phyloP scores from a whole-genome alignment of 345 rosid genomes.

The Syzygium grande region DNA sequence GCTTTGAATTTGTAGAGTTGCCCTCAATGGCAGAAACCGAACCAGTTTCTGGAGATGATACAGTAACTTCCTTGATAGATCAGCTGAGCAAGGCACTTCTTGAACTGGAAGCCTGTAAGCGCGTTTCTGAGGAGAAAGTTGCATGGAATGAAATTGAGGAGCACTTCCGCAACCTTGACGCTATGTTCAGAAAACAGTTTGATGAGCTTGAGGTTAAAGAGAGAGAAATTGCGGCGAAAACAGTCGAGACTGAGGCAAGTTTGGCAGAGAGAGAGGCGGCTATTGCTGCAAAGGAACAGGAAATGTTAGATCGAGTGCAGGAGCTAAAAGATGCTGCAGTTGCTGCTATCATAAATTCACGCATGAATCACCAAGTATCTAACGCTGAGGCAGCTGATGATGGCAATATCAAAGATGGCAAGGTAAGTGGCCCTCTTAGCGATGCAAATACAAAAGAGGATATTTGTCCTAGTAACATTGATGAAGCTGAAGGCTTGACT shows the following conservation, averaged over 20 bases:
- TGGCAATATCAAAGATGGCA: slow-evolving; percentile 24
- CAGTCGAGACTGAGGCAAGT: slow-evolving; percentile 21
- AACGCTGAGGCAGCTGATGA: slow-evolving; percentile 15
- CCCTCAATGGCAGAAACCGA: slow-evolving; percentile 15
- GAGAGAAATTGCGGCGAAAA: slow-evolving; percentile 35
- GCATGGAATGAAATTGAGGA: slow-evolving; percentile 44
- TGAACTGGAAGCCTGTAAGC: slow-evolving; percentile 28
- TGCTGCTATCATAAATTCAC: slow-evolving; percentile 37
- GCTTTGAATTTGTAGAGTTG: not conserved
- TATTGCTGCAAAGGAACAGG: slow-evolving; percentile 47
- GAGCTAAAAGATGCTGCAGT: slow-evolving; percentile 55
- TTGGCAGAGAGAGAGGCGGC: slow-evolving; percentile 33
- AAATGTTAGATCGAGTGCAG: slow-evolving; percentile 44
- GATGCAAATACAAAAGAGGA: slow-evolving; percentile 27
- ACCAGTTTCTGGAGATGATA: slow-evolving; percentile 13
- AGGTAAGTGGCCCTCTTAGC: slow-evolving; percentile 53
- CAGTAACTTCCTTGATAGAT: slow-evolving; percentile 25
- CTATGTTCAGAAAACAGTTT: slow-evolving; percentile 20
- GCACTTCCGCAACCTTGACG: slow-evolving; percentile 35
- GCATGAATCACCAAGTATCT: slow-evolving; percentile 16
- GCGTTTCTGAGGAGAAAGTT: slow-evolving; percentile 18
- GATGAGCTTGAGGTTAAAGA: slow-evolving; percentile 43
- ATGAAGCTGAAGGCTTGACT: slow-evolving; percentile 26
- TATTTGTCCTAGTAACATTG: slow-evolving; percentile 23
- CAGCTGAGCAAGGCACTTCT: slow-evolving; percentile 30